These are phyloP conservation scores for Rhododendron williamsianum DNA, from an alignment of 148 eudicot genomes.

Conservation along the genomic window DNA sequence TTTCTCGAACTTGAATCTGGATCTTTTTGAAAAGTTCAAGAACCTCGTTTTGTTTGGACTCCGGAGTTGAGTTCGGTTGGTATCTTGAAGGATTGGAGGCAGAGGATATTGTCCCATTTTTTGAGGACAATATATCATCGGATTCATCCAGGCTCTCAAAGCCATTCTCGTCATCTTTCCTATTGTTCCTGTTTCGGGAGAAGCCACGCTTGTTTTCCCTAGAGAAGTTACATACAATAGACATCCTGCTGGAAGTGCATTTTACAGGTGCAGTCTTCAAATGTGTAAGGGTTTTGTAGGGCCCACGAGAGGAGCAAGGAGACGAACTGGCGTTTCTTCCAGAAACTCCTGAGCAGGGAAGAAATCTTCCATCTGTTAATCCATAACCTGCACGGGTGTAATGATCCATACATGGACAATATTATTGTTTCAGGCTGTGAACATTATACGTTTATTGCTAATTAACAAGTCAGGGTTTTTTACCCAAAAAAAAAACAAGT, in stretches of 20 bases:
- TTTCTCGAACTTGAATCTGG: slow-evolving; percentile 77
- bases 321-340: slow-evolving; percentile 39
- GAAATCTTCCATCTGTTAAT: slow-evolving; percentile 48
- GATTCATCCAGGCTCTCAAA: slow-evolving; percentile 63
- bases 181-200: slow-evolving; percentile 51
- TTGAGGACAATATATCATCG: slow-evolving; percentile 62
- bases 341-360: slow-evolving; percentile 55
- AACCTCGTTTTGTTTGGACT: slow-evolving; percentile 75
- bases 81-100: slow-evolving; percentile 35
- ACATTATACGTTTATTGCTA: neutral
- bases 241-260: slow-evolving; percentile 34
- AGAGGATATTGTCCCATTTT: slow-evolving; percentile 66
- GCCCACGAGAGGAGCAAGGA: slow-evolving; percentile 28
- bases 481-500: too few species aligned
- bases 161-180: slow-evolving; percentile 57
- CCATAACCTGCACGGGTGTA: slow-evolving; percentile 47
- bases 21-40: slow-evolving; percentile 75
- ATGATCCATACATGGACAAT: neutral
- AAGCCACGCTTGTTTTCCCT: slow-evolving; percentile 60
- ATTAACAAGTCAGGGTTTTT: neutral
- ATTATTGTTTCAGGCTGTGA: neutral
- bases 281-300: slow-evolving; percentile 23
- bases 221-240: slow-evolving; percentile 54
- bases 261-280: slow-evolving; percentile 28
- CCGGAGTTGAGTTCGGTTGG: slow-evolving; percentile 67